A percentile compares a stretch with the other conserved stretches of the same genome.
Evolutionary conservation across 768 basidiomycete species (phyloP).

Genomic region (Strobilomyces confusus): DNA sequence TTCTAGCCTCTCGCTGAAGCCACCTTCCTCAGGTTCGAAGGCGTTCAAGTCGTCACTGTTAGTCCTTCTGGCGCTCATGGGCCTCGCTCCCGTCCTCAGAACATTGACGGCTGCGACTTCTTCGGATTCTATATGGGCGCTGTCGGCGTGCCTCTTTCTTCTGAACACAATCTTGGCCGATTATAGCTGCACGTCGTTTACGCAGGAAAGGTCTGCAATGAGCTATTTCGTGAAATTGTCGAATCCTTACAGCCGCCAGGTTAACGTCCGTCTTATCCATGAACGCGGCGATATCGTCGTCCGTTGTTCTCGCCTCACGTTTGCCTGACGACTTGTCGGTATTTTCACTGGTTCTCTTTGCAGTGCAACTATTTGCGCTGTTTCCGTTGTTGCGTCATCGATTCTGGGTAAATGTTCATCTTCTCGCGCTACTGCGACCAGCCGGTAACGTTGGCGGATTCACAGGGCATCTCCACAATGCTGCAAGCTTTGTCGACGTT

Average conservation of each 20-base stretch:
- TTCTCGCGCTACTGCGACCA: conserved; percentile 9
- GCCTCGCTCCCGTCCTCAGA: conserved; percentile 85
- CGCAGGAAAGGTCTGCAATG: conserved; percentile 54
- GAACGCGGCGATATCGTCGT: conserved; percentile 90
- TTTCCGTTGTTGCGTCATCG: conserved; percentile 77
- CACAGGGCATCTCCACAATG: conserved; percentile 44
- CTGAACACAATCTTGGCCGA: conserved; percentile 83
- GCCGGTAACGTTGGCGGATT: conserved; percentile 12
- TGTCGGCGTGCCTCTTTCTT: conserved; percentile 80
- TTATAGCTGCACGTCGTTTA: conserved; percentile 54
- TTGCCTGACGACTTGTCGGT: conserved; percentile 79
- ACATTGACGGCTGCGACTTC: conserved; percentile 94
- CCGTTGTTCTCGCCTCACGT: conserved; percentile 90
- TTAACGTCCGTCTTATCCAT: conserved; percentile 81
- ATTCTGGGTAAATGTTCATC: conserved; percentile 49
- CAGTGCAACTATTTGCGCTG: conserved; percentile 79
- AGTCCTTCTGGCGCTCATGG: conserved; percentile 84
- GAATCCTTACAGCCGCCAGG: conserved; percentile 39
- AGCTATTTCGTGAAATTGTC: conserved; percentile 18
- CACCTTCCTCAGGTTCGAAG: conserved; percentile 52
- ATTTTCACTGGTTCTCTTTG: conserved; percentile 83
- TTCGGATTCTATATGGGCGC: conserved; percentile 94
- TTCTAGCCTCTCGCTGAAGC: conserved; percentile 9
- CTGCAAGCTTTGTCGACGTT: conserved; percentile 54
- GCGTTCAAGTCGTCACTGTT: conserved; percentile 77